Conservation (phyloP, 2,329 filamentous ascomycete species). For the Rutstroemia sydowiana region DNA sequence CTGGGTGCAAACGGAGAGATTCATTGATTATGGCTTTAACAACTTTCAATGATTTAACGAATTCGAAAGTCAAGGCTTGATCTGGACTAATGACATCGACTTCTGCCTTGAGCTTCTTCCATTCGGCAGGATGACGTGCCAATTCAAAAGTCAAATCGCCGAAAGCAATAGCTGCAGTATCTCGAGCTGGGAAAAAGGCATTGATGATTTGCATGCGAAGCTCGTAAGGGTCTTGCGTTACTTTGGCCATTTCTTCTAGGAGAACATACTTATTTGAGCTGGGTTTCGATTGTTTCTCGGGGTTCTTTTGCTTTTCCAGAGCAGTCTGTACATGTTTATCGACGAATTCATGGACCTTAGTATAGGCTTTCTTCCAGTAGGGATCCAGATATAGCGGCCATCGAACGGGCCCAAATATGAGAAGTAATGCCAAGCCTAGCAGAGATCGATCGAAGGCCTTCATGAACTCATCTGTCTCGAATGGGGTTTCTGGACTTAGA, state of each 20-base stretch:
- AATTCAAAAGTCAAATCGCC: neutral
- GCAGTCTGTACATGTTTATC: conserved; percentile 3
- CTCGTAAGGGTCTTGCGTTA: neutral
- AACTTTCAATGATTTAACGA: neutral
- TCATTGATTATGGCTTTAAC: conserved; percentile 1
- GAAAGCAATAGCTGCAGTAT: neutral
- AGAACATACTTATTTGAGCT: neutral
- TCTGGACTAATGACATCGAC: neutral
- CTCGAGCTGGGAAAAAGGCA: neutral
- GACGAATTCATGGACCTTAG: neutral
- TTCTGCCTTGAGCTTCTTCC: neutral
- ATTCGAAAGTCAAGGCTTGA: neutral
- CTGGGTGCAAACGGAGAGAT: neutral
- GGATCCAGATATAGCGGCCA: conserved; percentile 6
- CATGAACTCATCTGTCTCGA: conserved; percentile 7
- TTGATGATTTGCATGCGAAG: neutral
- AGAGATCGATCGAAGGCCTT: neutral
- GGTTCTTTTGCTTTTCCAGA: neutral
- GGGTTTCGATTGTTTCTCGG: too few species aligned
- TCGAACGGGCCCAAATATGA: conserved; percentile 2
- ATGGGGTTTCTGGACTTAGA: neutral
- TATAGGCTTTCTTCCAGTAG: neutral
- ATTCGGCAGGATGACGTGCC: neutral
- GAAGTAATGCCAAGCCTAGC: neutral
- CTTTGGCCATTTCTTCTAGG: neutral